These are phyloP conservation scores for Luffa acutangula DNA, from an alignment of 306 rosid species.

Conservation along the genomic window DNA sequence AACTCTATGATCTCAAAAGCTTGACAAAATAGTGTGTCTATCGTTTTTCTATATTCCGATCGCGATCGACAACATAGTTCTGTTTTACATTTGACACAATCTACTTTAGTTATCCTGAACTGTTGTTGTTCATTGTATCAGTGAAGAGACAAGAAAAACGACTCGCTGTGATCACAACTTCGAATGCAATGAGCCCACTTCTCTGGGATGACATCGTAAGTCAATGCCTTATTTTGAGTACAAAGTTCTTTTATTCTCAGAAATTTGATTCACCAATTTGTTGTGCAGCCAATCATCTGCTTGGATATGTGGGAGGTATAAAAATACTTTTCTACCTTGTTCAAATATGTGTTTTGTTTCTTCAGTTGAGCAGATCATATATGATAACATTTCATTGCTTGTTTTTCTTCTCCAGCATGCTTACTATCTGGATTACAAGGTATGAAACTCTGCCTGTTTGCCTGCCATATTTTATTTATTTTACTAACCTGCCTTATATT, in stretches of 20 bases:
- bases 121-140: conserved; percentile 18
- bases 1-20: neutral
- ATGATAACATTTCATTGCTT: conserved; percentile 9
- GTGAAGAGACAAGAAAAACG: conserved; percentile 81
- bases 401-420: conserved; percentile 58
- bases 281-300: conserved; percentile 75
- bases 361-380: conserved; percentile 18
- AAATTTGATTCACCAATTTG: conserved; percentile 18
- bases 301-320: conserved; percentile 97
- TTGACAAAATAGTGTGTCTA: neutral
- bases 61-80: neutral
- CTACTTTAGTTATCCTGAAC: neutral
- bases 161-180: conserved; percentile 53
- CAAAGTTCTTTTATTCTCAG: conserved; percentile 2
- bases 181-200: conserved; percentile 72
- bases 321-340: conserved; percentile 11
- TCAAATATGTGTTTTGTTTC: neutral
- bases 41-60: neutral
- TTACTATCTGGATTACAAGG: conserved; percentile 89
- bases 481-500: neutral
- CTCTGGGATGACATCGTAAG: conserved; percentile 88
- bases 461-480: conserved; percentile 1
- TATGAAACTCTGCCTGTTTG: conserved; percentile 19
- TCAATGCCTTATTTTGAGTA: neutral
- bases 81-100: neutral